phyloP scores from a whole-genome alignment of 2,329 filamentous ascomycete species.

The Beauveria rudraprayagi region DNA sequence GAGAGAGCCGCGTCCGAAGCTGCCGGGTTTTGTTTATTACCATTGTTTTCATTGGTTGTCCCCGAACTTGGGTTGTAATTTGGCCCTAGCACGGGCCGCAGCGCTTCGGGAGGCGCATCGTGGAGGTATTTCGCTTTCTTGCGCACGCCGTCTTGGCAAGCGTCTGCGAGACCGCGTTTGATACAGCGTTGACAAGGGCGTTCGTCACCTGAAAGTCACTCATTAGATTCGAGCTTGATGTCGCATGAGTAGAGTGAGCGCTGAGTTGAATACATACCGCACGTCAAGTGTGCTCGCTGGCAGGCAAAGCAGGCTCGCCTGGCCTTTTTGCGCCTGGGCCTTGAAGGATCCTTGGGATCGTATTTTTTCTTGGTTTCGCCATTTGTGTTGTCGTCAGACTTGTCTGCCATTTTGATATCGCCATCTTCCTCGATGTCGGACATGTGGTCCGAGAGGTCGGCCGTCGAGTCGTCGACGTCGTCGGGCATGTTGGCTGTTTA shows the following conservation, averaged over 20 bases:
- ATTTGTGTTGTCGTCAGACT: constrained; percentile 40
- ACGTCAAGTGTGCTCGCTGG: constrained; percentile 93
- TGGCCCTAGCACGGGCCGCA: constrained; percentile 75
- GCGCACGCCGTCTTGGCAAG: constrained; percentile 89
- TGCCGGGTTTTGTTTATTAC: constrained; percentile 36
- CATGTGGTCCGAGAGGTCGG: constrained; percentile 50
- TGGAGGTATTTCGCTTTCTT: constrained; percentile 99
- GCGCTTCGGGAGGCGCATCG: constrained; percentile 82
- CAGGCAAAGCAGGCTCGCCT: constrained; percentile 93
- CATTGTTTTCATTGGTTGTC: constrained; percentile 37
- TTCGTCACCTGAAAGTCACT: constrained; percentile 66
- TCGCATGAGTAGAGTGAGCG: background rate
- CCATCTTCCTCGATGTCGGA: constrained; percentile 53
- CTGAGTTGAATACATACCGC: constrained; percentile 61
- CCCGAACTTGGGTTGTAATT: constrained; percentile 52
- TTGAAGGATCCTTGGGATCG: constrained; percentile 80
- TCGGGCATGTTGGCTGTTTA: constrained; percentile 44
- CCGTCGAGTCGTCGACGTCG: constrained; percentile 43
- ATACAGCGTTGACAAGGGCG: constrained; percentile 90
- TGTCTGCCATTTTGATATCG: constrained; percentile 38
- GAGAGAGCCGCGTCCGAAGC: constrained; percentile 36
- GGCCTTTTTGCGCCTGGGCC: constrained; percentile 91
- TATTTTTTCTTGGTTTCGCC: constrained; percentile 58
- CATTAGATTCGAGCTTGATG: constrained; percentile 19
- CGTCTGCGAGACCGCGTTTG: constrained; percentile 83